These are phyloP conservation scores for Calonectria honghensis DNA, from an alignment of 2,329 filamentous ascomycete genomes.

Conservation along the genomic window DNA sequence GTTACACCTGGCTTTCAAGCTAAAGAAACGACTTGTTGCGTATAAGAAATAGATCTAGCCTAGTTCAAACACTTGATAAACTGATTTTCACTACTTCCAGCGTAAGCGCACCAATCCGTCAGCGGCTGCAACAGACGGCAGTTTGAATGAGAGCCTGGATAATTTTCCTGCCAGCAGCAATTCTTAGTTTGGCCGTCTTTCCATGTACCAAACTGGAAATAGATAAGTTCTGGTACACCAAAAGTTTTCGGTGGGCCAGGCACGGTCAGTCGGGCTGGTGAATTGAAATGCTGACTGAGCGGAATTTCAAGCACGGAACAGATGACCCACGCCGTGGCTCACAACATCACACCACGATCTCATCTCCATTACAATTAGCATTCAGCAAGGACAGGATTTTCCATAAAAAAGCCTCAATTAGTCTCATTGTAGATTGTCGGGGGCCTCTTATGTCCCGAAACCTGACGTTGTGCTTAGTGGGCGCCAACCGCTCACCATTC, in stretches of 20 bases:
- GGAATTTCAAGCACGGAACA: background rate
- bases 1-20: background rate
- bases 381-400: background rate
- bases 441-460: background rate
- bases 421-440: background rate
- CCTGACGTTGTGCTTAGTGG: background rate
- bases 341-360: background rate
- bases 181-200: background rate
- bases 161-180: background rate
- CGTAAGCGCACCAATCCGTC: background rate
- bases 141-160: no score
- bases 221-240: background rate
- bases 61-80: background rate
- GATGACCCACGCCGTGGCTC: background rate
- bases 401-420: background rate
- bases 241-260: background rate
- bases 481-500: background rate
- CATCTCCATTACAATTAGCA: background rate
- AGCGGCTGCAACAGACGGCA: no score
- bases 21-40: background rate
- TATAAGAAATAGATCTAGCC: background rate
- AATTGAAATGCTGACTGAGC: constrained; percentile 1
- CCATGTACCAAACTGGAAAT: background rate
- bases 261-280: background rate
- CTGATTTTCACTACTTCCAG: background rate